Evolutionary conservation across 2,329 filamentous ascomycete species (phyloP).

Genomic region (Epichloe bromicola): DNA sequence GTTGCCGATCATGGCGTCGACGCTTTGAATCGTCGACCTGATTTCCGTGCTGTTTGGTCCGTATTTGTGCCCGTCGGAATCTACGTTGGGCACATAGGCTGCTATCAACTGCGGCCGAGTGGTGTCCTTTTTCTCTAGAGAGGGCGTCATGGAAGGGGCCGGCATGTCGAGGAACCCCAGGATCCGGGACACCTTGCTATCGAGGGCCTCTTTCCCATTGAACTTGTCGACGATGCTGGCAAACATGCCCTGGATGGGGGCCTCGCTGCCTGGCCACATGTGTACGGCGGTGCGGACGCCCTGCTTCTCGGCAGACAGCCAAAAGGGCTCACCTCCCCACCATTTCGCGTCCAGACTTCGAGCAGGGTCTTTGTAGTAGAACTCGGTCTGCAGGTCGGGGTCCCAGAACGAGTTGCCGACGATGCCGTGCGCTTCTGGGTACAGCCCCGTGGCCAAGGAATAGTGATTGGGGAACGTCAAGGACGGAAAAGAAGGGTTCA

Average conservation of each 20-base stretch:
- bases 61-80: conserved; percentile 72
- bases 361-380: conserved; percentile 70
- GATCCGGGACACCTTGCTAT: conserved; percentile 65
- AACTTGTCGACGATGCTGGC: conserved; percentile 75
- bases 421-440: conserved; percentile 85
- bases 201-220: conserved; percentile 62
- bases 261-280: conserved; percentile 98
- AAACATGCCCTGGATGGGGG: conserved; percentile 61
- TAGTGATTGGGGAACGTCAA: conserved; percentile 97
- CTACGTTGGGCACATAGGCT: conserved; percentile 88
- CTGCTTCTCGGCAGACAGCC: conserved; percentile 81
- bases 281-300: conserved; percentile 72
- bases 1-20: conserved; percentile 68
- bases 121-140: conserved; percentile 35
- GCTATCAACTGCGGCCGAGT: conserved; percentile 82
- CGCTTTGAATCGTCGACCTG: conserved; percentile 58
- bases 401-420: conserved; percentile 97
- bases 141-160: conserved; percentile 47
- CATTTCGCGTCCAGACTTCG: conserved; percentile 74
- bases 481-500: conserved; percentile 88
- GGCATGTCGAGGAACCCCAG: conserved; percentile 77
- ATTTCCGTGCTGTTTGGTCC: conserved; percentile 95
- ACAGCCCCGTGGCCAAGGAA: conserved; percentile 79
- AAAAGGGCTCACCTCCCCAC: conserved; percentile 87
- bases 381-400: conserved; percentile 59